These are phyloP conservation scores for Cryptococcus maquisensis DNA, from an alignment of 1,284 basidiomycete genomes.

Conservation along the genomic window DNA sequence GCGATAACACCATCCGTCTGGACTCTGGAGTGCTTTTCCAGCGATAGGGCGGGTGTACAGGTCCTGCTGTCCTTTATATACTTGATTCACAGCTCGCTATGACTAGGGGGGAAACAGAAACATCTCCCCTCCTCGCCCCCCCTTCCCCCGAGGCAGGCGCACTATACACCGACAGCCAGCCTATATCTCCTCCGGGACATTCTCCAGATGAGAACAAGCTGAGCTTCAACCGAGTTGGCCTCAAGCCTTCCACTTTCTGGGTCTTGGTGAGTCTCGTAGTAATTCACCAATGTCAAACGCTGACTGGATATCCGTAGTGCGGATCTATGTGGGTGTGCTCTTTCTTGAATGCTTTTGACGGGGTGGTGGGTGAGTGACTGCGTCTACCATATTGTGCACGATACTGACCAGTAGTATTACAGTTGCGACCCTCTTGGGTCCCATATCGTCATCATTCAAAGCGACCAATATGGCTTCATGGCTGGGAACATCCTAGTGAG, in stretches of 20 bases:
- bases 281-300: background rate
- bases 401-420: background rate
- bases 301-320: conserved; percentile 1
- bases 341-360: conserved; percentile 74
- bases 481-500: conserved; percentile 65
- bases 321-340: conserved; percentile 25
- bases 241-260: conserved; percentile 22
- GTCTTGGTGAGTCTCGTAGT: conserved; percentile 24
- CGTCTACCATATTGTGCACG: background rate
- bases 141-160: background rate
- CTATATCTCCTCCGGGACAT: background rate
- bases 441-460: conserved; percentile 45
- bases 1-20: too few species aligned
- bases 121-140: background rate
- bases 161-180: background rate
- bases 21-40: too few species aligned
- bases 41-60: too few species aligned
- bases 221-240: conserved; percentile 28
- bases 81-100: background rate
- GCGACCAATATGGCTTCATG: conserved; percentile 64
- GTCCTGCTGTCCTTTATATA: too few species aligned
- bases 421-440: conserved; percentile 58
- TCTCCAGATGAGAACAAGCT: conserved; percentile 10
- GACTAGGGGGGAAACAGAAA: background rate
- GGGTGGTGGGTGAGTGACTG: conserved; percentile 47